Evolutionary conservation across 495 filamentous ascomycete species (phyloP), one percentile per base, ranked within the genome.

Genomic region (Penicillium mononematosum): DNA sequence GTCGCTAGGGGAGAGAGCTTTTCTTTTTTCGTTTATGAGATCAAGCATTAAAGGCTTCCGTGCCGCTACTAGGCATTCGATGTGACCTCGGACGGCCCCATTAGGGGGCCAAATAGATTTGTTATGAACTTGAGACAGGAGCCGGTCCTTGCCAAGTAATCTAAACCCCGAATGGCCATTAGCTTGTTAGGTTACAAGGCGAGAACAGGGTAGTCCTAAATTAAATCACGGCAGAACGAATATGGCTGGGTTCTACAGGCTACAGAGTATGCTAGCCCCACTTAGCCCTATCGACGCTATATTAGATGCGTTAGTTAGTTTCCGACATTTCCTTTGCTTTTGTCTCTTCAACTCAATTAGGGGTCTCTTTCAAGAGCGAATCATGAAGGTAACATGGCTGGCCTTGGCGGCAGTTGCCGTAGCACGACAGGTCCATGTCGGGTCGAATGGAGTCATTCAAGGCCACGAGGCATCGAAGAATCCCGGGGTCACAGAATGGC

Each of bases 401-500:
- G 42, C 42, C 39, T n/a, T 54, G 5, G 39, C 20, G n/a, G 52
- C 42, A 11, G 52, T 45, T 36, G 52, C 52, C 32, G 25, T 12
- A 14, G 52, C 52, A 14, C 52, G 24, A 45, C 25, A 54, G 17
- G 52, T 22, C 14, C 50, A 31, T 19, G n/a, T 34, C 29, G 41
- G 20, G 45, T 58, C 58, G 41, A 81, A 68, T 58, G 79, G 78
- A 17, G 29, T 62, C 2, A 70, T 83, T 36, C 60, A 62, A 9
- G 81, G 81, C 8, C 81, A 83, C 58, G 46, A 67, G 14, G 74
- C 75, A 1, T 49, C 60, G 17, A 67, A 71, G 36, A 62, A 59
- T 2, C 60, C 67, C 16, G 61, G 64, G 20, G 78, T 81, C 12
- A 59, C 66, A 9, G 78, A 82, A 62, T 83, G 74, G 58, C 64